Percentiles rank a stretch among this genome's conserved stretches.
These are phyloP conservation scores for Plasmodium berghei DNA, from an alignment of 169 alveolate genomes.

Conservation along the genomic window DNA sequence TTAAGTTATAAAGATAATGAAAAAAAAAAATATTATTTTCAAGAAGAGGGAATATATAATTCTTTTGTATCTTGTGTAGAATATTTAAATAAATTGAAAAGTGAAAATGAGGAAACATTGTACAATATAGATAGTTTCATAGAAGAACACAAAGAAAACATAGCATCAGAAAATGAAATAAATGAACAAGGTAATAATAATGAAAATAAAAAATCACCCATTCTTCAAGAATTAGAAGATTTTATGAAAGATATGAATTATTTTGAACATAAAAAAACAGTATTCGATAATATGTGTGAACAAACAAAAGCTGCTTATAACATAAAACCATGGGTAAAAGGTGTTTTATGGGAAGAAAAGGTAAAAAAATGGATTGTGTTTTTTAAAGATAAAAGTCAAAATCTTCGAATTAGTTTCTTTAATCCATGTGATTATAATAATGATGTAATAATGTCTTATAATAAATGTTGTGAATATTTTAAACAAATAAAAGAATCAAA, in stretches of 20 bases:
- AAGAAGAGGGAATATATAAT: slow-evolving; percentile 53
- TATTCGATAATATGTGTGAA: slow-evolving; percentile 4
- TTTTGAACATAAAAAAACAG: neutral
- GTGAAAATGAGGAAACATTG: slow-evolving; percentile 16
- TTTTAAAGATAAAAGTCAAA: slow-evolving; percentile 70
- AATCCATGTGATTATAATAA: slow-evolving; percentile 53
- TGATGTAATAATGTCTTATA: slow-evolving; percentile 58
- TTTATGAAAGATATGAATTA: slow-evolving; percentile 1
- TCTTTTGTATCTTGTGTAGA: slow-evolving; percentile 45
- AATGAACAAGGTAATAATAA: slow-evolving; percentile 7
- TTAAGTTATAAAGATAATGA: slow-evolving; percentile 43
- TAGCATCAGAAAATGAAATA: slow-evolving; percentile 16
- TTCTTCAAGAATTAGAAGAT: neutral
- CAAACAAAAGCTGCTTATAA: slow-evolving; percentile 65
- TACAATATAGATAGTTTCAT: slow-evolving; percentile 29
- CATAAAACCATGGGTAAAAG: slow-evolving; percentile 71
- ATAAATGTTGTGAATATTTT: slow-evolving; percentile 73
- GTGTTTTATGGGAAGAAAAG: slow-evolving; percentile 73
- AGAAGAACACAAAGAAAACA: slow-evolving; percentile 5
- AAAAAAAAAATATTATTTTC: slow-evolving; percentile 14
- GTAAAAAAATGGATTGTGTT: slow-evolving; percentile 73
- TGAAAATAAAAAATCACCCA: neutral
- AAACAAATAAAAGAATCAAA: slow-evolving; percentile 60
- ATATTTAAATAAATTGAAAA: slow-evolving; percentile 39
- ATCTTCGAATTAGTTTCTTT: slow-evolving; percentile 60